phyloP scores from a whole-genome alignment of 257 asterid species.

The Osmanthus fragrans region DNA sequence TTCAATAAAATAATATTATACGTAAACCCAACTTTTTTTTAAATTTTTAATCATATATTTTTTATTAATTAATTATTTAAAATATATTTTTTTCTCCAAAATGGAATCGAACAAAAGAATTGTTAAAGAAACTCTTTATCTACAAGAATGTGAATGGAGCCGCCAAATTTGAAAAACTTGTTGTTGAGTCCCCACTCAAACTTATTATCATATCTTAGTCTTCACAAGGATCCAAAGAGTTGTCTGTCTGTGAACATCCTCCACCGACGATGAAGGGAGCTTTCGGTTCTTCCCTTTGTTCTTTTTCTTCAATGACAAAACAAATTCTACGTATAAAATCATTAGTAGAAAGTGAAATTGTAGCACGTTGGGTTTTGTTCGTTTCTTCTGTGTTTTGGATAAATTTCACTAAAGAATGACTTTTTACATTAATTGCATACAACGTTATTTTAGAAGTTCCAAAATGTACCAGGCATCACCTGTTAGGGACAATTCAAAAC shows the following conservation, averaged over 20 bases:
- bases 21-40: too few species aligned
- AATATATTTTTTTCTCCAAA: too few species aligned
- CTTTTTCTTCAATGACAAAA: not conserved
- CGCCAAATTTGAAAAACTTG: not conserved
- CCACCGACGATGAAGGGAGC: not conserved
- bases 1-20: too few species aligned
- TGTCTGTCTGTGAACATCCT: not conserved
- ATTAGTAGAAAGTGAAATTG: not conserved
- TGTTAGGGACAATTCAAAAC: too few species aligned
- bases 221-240: conserved; percentile 23
- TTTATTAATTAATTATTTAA: too few species aligned
- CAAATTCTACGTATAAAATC: not conserved
- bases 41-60: too few species aligned
- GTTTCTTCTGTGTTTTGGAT: not conserved
- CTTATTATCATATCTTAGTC: conserved; percentile 19
- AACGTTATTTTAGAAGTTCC: too few species aligned
- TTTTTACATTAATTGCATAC: too few species aligned
- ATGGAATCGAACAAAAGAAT: too few species aligned
- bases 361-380: not conserved
- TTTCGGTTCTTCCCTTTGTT: not conserved
- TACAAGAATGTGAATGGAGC: conserved; percentile 17
- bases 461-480: too few species aligned
- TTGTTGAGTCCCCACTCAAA: conserved; percentile 25
- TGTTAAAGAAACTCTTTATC: too few species aligned
- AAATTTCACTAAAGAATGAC: too few species aligned